Base-by-base conservation (phyloP, 1,284 basidiomycete species). In the Tetrapyrgos nigripes region DNA sequence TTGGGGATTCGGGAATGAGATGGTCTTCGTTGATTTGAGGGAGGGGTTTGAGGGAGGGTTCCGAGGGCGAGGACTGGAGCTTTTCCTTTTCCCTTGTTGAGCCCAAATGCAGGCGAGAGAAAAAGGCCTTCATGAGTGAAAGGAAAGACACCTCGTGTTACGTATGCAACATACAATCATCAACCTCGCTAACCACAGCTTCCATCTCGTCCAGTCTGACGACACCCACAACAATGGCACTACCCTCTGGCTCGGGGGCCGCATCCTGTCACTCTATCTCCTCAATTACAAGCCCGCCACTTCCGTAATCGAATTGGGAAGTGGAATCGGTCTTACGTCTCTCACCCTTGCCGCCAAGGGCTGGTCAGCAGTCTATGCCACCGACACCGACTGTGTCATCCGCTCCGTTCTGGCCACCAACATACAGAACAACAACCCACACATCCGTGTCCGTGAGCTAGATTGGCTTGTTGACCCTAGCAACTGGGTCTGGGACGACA, bases 221-320 rank as follows among this genome's bases (percentile, higher is more conserved):
- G 79, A 88, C 66, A 85, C 86, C 24, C 68, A 72, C 9, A 85
- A 88, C 43, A 94, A 92, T 19, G 94, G 94, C 19, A 93, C 92
- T n/a, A 87, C 92, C 1, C 84, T 96, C 56, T 96, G 94, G 94
- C 86, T 94, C 56, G 87, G 88, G 43, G 90, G 85, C 0, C 93
- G 95, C 72, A 83, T 89, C 65, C 81, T 94, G 35, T 81, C 89
- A 8, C 70, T 80, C 49, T 92, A 86, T 68, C 79, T 93, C n/a
- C 73, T 79, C 19, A 37, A 63, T 62, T 63, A 62, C 44, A 70
- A 69, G 52, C 61, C 64, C 50, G 71, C 73, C 51, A 80, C 77
- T 33, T 76, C 76, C 55, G 89, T 83, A 3, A 78, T 95, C 58
- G 94, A 97, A 69, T 79, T 96, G 19, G 94, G 94, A 55, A 88